Base-by-base conservation (phyloP, 306 rosid genomes). In the Boehmeria nivea region DNA sequence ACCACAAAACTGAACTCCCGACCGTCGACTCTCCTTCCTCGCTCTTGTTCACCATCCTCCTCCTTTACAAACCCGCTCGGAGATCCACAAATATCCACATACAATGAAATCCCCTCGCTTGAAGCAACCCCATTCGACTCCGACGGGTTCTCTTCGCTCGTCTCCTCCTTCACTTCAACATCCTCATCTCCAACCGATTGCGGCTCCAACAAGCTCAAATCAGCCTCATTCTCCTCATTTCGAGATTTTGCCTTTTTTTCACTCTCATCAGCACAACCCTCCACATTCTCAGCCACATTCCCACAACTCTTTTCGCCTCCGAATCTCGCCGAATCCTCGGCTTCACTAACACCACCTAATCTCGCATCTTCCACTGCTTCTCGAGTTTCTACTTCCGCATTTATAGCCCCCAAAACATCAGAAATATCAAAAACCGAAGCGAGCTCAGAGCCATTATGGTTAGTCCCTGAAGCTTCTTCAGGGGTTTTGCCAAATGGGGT, bases 71-170 rank as follows among this genome's bases (percentile, higher is more conserved):
- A 49, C 23, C 72, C 59, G 4, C 51, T 27, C 1, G 67, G 55
- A 45, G 67, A 68, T 38, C 74, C 68, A 33, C 66, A 40, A 57
- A 66, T 54, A 42, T 78, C 81, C 51, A 67, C 80, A 6, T 52
- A 61, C 44, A 67, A 65, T 0, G 78, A 78, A 54, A 67, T 59
- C 36, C 73, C 76, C 43, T 68, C 67, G 43, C 61, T 72, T 10
- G 65, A 67, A 67, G 61, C 76, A 60, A n/a, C n/a, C n/a, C n/a
- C n/a, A n/a, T n/a, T n/a, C n/a, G n/a, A n/a, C n/a, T n/a, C n/a
- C n/a, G 55, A n/a, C 6, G 56, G 23, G 57, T 50, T 12, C 10
- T 39, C 60, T 47, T 64, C 74, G 51, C 21, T 31, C 47, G 15
- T 28, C 42, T 16, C 36, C 45, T 51, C 46, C 42, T 16, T 36